A percentile compares a stretch with the other conserved stretches of the same genome.
These are phyloP conservation scores for Blastobotrys serpentis DNA, from an alignment of 1,139 yeast genomes.

Conservation along the genomic window DNA sequence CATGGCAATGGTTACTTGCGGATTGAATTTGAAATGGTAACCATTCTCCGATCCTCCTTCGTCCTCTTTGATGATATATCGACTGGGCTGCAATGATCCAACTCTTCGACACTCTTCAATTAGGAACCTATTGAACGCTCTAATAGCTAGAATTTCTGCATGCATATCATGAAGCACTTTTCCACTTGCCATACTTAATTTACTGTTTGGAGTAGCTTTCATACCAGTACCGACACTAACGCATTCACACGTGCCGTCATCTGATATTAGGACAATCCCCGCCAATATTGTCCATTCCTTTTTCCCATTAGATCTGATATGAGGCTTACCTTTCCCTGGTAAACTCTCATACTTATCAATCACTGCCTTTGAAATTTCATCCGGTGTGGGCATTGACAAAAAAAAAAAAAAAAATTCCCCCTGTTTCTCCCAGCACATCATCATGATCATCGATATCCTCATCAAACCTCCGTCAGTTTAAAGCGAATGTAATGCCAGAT, in stretches of 20 bases:
- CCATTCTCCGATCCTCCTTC: conserved; percentile 25
- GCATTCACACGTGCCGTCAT: conserved; percentile 26
- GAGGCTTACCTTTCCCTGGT: conserved; percentile 56
- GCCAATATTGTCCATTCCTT: conserved; percentile 86
- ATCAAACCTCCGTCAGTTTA: too few species aligned
- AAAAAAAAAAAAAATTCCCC: too few species aligned
- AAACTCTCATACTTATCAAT: conserved; percentile 36
- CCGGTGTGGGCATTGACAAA: conserved; percentile 20
- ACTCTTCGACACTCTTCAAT: conserved; percentile 39
- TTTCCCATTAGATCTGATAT: conserved; percentile 56
- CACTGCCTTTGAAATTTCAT: conserved; percentile 38
- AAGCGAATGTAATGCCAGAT: too few species aligned
- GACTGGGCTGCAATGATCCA: too few species aligned
- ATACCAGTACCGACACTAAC: conserved; percentile 77
- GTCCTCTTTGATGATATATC: conserved; percentile 9
- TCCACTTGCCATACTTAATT: conserved; percentile 46
- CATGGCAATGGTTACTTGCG: conserved; percentile 31
- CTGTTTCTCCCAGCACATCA: neutral
- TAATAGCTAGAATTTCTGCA: conserved; percentile 74
- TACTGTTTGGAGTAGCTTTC: conserved; percentile 63
- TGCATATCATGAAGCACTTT: conserved; percentile 77
- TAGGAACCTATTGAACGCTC: conserved; percentile 59
- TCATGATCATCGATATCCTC: too few species aligned
- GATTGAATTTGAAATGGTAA: conserved; percentile 40
- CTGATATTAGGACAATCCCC: conserved; percentile 56